phyloP scores from a whole-genome alignment of 2,329 filamentous ascomycete species.

The Tolypocladium sp. region DNA sequence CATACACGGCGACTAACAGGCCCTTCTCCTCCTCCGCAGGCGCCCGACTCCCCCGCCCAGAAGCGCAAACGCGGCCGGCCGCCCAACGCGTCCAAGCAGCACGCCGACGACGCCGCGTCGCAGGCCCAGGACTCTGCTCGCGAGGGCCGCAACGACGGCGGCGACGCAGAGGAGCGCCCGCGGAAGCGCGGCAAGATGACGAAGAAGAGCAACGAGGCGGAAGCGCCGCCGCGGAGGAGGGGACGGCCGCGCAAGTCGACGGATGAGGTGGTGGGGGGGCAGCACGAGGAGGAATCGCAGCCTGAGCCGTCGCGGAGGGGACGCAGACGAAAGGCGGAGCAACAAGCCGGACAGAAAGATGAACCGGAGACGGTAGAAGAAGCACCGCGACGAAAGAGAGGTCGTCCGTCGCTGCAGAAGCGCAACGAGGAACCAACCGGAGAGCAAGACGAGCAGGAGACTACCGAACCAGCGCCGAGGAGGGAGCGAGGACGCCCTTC shows the following conservation, averaged over 20 bases:
- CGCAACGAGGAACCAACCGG: background rate
- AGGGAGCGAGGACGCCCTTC: too few species aligned
- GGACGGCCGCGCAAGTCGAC: background rate
- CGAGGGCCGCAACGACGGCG: conserved; percentile 11
- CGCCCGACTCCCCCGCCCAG: conserved; percentile 17
- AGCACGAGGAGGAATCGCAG: conserved; percentile 4
- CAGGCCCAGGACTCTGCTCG: background rate
- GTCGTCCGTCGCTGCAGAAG: conserved; percentile 10
- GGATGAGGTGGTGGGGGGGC: background rate
- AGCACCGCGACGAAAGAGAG: conserved; percentile 5
- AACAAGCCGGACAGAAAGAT: background rate
- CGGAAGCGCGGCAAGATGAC: conserved; percentile 14
- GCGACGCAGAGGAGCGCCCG: conserved; percentile 13
- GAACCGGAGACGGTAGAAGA: conserved; percentile 4
- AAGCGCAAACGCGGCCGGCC: conserved; percentile 35
- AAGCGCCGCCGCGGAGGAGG: conserved; percentile 14
- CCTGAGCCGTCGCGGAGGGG: conserved; percentile 1
- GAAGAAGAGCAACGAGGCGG: conserved; percentile 15
- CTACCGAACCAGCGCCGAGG: too few species aligned
- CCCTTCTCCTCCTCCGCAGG: conserved; percentile 5
- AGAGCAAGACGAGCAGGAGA: background rate
- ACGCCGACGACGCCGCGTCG: conserved; percentile 12
- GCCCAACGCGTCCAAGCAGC: conserved; percentile 27
- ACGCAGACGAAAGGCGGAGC: background rate
- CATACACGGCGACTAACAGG: background rate